These are phyloP conservation scores for Margaritispora aquatica DNA, from an alignment of 495 filamentous ascomycete species.

Conservation along the genomic window DNA sequence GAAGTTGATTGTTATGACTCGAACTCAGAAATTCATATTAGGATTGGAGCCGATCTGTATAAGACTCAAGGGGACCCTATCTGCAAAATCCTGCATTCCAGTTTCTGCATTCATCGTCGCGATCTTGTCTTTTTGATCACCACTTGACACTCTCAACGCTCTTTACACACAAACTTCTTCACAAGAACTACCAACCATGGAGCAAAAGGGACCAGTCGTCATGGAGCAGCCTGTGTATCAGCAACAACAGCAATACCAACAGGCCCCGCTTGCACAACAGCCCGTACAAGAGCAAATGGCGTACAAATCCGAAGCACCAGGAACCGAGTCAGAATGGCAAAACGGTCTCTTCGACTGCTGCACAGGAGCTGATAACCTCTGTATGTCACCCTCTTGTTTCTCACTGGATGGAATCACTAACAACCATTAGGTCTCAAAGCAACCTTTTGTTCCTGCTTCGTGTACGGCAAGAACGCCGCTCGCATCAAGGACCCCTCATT, in stretches of 20 bases:
- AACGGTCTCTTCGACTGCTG: conserved; percentile 32
- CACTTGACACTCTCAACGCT: not conserved
- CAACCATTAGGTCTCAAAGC: conserved; percentile 31
- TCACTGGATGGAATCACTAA: no score
- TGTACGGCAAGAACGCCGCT: conserved; percentile 43
- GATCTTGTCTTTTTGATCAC: not conserved
- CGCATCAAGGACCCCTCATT: conserved; percentile 40
- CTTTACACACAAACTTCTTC: not conserved
- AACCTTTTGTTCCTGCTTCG: conserved; percentile 47
- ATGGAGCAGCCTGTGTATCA: conserved; percentile 5
- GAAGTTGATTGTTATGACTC: no score
- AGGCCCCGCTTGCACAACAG: no score
- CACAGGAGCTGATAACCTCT: conserved; percentile 25
- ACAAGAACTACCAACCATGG: not conserved
- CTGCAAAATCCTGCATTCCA: not conserved
- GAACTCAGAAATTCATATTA: not conserved
- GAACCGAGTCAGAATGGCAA: conserved; percentile 28
- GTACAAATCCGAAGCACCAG: conserved; percentile 5
- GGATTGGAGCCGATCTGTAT: not conserved
- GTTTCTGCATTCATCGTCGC: not conserved
- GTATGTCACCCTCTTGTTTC: conserved; percentile 11
- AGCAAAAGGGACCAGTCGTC: not conserved
- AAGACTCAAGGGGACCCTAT: not conserved
- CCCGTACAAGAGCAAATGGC: no score
- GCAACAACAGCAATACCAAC: not conserved